Conservation (phyloP, 1,284 basidiomycete genomes). For the Mycena citricolor region DNA sequence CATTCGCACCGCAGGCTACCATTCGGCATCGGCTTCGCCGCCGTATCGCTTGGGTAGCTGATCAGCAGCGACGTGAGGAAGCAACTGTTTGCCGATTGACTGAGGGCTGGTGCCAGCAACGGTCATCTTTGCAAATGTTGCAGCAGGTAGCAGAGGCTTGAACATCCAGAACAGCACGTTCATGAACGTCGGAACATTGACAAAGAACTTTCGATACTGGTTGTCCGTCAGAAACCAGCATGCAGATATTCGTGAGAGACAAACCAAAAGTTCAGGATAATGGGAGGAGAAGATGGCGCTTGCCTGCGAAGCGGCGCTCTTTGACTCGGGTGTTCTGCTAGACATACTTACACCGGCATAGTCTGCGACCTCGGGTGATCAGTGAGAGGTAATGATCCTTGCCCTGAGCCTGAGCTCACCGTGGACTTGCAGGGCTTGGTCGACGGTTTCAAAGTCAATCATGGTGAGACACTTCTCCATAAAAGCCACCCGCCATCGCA, state of each 20-base stretch:
- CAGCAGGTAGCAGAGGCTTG: constrained; percentile 67
- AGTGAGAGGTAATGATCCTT: too few species aligned
- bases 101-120: constrained; percentile 66
- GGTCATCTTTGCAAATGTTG: constrained; percentile 73
- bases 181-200: constrained; percentile 72
- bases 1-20: too few species aligned
- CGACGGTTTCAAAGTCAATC: constrained; percentile 70
- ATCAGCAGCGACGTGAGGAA: constrained; percentile 49
- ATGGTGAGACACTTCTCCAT: constrained; percentile 67
- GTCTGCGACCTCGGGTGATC: too few species aligned
- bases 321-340: constrained; percentile 70
- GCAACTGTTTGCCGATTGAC: constrained; percentile 57
- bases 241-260: constrained; percentile 26
- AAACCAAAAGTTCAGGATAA: constrained; percentile 75
- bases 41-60: constrained; percentile 71
- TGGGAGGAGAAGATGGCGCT: constrained; percentile 69
- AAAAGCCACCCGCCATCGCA: constrained; percentile 77
- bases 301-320: constrained; percentile 70
- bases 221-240: background rate
- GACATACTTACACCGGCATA: constrained; percentile 69
- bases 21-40: constrained; percentile 46
- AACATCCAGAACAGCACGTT: constrained; percentile 84
- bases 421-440: constrained; percentile 75
- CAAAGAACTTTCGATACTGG: constrained; percentile 75
- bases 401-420: constrained; percentile 46